Evolutionary conservation across 164 flowering plant species (phyloP).

Genomic region (Nymphaea colorata): DNA sequence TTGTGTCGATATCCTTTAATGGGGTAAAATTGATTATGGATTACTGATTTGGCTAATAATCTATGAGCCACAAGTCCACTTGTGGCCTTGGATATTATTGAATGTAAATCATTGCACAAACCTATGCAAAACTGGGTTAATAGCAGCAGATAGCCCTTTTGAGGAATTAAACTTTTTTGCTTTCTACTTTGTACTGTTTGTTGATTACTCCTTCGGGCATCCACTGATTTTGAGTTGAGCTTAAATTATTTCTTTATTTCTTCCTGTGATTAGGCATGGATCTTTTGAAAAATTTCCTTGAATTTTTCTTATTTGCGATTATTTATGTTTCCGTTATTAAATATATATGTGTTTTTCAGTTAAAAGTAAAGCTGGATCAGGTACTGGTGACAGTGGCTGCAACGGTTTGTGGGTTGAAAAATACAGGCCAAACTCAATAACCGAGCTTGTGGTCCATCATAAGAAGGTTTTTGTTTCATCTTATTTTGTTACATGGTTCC

Average conservation of each 20-base stretch:
- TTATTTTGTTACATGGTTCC: neutral
- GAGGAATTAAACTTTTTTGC: too few relatives aligned
- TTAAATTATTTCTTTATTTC: neutral
- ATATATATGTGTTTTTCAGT: neutral
- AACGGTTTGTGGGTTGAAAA: slow-evolving; percentile 78
- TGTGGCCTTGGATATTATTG: too few relatives aligned
- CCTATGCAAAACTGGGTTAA: too few relatives aligned
- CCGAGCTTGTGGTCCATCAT: slow-evolving; percentile 83
- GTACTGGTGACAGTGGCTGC: slow-evolving; percentile 15
- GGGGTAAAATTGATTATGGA: too few relatives aligned
- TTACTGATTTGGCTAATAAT: too few relatives aligned
- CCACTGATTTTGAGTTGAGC: neutral
- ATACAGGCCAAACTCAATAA: slow-evolving; percentile 52
- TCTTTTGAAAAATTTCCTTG: neutral
- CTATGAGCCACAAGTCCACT: too few relatives aligned
- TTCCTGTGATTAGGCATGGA: neutral
- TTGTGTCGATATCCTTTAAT: too few relatives aligned
- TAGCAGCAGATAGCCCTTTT: too few relatives aligned
- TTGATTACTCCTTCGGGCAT: too few relatives aligned
- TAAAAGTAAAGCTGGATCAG: slow-evolving; percentile 15
- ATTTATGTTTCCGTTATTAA: neutral
- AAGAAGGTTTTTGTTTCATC: slow-evolving; percentile 51
- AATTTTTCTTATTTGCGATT: neutral
- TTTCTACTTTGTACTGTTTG: too few relatives aligned
- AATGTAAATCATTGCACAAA: too few relatives aligned